Percentiles rank a stretch among this genome's conserved stretches.
Evolutionary conservation across 73 alveolate genomes (phyloP).

Genomic region (Paramecium sonneborni): DNA sequence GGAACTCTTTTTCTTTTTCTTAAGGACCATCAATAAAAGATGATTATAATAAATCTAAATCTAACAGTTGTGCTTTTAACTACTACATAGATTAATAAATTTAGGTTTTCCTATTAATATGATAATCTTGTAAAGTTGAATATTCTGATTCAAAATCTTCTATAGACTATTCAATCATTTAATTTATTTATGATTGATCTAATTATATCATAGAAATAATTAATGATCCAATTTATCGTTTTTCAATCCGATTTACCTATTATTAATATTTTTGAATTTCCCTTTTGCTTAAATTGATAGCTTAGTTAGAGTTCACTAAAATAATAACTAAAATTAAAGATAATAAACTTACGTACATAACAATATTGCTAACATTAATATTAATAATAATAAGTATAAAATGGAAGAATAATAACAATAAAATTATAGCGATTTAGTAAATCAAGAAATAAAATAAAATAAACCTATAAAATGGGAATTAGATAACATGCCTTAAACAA

Average conservation of each 20-base stretch:
- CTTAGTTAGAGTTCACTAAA: neutral
- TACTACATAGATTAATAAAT: neutral
- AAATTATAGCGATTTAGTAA: neutral
- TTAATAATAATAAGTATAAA: neutral
- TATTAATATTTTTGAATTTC: neutral
- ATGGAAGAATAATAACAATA: neutral
- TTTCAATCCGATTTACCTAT: neutral
- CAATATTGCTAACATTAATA: neutral
- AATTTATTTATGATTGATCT: neutral
- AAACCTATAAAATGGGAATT: constrained; percentile 23
- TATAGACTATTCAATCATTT: neutral
- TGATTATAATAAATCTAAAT: neutral
- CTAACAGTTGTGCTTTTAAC: neutral
- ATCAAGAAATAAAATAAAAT: neutral
- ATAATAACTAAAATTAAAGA: neutral
- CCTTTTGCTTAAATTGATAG: neutral
- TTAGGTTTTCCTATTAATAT: neutral
- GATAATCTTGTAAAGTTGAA: constrained; percentile 12
- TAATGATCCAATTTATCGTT: constrained; percentile 3
- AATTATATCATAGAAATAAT: neutral
- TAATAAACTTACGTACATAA: constrained; percentile 16
- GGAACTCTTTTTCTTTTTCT: neutral
- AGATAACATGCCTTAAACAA: neutral
- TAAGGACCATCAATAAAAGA: neutral
- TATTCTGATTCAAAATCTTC: constrained; percentile 8